These are phyloP conservation scores for Lentinula aciculospora DNA, from an alignment of 768 basidiomycete species.

Conservation along the genomic window DNA sequence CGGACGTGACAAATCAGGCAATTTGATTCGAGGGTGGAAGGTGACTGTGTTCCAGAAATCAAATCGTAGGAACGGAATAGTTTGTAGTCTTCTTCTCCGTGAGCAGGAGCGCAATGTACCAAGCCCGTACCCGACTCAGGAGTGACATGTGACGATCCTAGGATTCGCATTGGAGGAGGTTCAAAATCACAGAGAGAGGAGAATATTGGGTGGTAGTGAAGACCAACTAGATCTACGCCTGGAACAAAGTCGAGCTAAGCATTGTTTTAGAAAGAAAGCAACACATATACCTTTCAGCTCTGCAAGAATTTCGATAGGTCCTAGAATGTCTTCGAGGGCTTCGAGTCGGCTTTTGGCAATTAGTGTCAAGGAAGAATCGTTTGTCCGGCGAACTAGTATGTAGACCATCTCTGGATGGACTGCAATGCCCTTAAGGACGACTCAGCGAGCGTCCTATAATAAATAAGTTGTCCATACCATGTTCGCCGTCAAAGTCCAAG, in stretches of 20 bases:
- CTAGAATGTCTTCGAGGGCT: constrained; percentile 29
- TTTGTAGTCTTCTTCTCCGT: constrained; percentile 89
- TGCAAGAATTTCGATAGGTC: constrained; percentile 28
- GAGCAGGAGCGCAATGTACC: constrained; percentile 93
- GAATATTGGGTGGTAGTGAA: constrained; percentile 62
- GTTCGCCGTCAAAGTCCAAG: constrained; percentile 95
- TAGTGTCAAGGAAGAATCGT: constrained; percentile 27
- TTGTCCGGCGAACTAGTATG: constrained; percentile 33
- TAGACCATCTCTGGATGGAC: constrained; percentile 74
- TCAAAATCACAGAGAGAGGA: constrained; percentile 20
- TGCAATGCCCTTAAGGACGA: constrained; percentile 68
- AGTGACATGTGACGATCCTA: constrained; percentile 75
- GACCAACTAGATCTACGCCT: constrained; percentile 54
- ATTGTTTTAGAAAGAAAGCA: neutral
- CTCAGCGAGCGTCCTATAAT: constrained; percentile 4
- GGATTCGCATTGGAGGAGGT: constrained; percentile 34
- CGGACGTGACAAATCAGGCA: constrained; percentile 80
- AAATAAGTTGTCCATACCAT: constrained; percentile 50
- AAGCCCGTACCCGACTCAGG: constrained; percentile 89
- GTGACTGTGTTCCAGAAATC: constrained; percentile 21
- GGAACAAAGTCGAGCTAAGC: constrained; percentile 12
- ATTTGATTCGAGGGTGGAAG: constrained; percentile 15
- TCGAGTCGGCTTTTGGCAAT: constrained; percentile 48
- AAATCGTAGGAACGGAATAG: constrained; percentile 57
- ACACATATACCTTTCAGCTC: constrained; percentile 28